phyloP scores from a whole-genome alignment of 2,329 filamentous ascomycete genomes.

The Aspergillus quadricinctus region DNA sequence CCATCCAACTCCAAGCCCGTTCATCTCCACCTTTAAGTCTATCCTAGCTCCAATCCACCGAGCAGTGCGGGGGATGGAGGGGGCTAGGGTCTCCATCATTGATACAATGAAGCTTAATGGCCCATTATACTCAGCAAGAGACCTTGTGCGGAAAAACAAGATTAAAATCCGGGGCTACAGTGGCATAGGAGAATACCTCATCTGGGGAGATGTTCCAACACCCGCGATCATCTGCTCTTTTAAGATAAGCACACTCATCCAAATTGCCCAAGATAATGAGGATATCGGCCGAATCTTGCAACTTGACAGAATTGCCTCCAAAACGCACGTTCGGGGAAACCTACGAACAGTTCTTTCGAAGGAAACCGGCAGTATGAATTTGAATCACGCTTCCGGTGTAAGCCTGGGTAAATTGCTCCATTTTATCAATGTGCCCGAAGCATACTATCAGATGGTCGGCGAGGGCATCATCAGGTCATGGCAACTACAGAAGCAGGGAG shows the following conservation, averaged over 20 bases:
- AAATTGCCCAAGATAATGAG: slow-evolving; percentile 8
- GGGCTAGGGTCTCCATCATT: slow-evolving; percentile 27
- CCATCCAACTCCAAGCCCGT: slow-evolving; percentile 28
- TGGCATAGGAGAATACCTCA: slow-evolving; percentile 28
- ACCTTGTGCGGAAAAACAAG: slow-evolving; percentile 17
- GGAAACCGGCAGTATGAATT: neutral
- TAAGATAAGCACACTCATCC: slow-evolving; percentile 18
- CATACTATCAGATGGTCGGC: slow-evolving; percentile 19
- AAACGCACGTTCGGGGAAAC: neutral
- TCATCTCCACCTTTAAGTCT: slow-evolving; percentile 29
- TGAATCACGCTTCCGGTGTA: slow-evolving; percentile 15
- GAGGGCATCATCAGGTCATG: slow-evolving; percentile 18
- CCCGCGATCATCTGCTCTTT: slow-evolving; percentile 28
- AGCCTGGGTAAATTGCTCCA: slow-evolving; percentile 21
- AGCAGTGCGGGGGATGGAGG: slow-evolving; percentile 19
- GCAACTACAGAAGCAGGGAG: slow-evolving; percentile 11
- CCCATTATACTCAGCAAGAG: slow-evolving; percentile 23
- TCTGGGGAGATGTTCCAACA: slow-evolving; percentile 29
- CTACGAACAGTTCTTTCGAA: slow-evolving; percentile 16
- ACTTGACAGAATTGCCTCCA: slow-evolving; percentile 12
- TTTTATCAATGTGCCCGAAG: slow-evolving; percentile 16
- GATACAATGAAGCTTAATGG: slow-evolving; percentile 23
- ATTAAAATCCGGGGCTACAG: slow-evolving; percentile 19
- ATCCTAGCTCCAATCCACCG: slow-evolving; percentile 30
- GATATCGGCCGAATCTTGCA: slow-evolving; percentile 27